These are phyloP conservation scores for Penicillium hesseltinei DNA, from an alignment of 2,329 filamentous ascomycete genomes.

Conservation along the genomic window DNA sequence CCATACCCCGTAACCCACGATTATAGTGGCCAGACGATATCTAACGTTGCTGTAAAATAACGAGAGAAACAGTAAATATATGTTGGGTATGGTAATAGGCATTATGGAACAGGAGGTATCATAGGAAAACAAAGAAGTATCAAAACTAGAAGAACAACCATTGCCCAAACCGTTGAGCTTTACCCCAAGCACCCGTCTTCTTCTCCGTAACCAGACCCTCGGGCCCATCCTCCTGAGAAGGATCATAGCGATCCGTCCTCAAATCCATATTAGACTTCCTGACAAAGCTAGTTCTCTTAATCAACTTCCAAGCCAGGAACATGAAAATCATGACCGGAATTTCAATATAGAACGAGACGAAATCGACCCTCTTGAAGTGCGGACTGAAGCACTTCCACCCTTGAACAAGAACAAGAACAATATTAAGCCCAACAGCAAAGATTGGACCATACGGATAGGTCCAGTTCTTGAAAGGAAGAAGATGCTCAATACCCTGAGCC, in stretches of 20 bases:
- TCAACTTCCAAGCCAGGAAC: slow-evolving; percentile 56
- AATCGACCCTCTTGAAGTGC: slow-evolving; percentile 56
- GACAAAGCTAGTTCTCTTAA: slow-evolving; percentile 49
- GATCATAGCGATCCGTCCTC: slow-evolving; percentile 47
- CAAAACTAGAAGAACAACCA: slow-evolving; percentile 40
- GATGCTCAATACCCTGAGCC: slow-evolving; percentile 59
- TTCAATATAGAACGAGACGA: slow-evolving; percentile 65
- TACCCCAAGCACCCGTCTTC: slow-evolving; percentile 17
- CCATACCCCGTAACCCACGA: not conserved
- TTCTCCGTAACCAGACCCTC: slow-evolving; percentile 23
- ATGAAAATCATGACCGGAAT: slow-evolving; percentile 59
- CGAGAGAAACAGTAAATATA: not conserved
- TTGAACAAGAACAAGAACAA: slow-evolving; percentile 61
- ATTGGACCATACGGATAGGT: slow-evolving; percentile 64
- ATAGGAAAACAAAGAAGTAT: not conserved
- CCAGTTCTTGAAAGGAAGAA: slow-evolving; percentile 65
- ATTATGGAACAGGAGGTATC: slow-evolving; percentile 2
- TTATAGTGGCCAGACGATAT: not conserved
- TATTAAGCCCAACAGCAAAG: slow-evolving; percentile 57
- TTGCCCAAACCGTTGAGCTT: slow-evolving; percentile 35
- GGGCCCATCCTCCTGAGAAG: slow-evolving; percentile 23
- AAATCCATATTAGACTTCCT: slow-evolving; percentile 51
- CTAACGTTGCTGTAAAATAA: not conserved
- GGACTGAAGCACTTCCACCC: slow-evolving; percentile 62
- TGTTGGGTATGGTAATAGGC: not conserved